phyloP scores from a whole-genome alignment of 148 eudicot species.

The Cornus suecica region DNA sequence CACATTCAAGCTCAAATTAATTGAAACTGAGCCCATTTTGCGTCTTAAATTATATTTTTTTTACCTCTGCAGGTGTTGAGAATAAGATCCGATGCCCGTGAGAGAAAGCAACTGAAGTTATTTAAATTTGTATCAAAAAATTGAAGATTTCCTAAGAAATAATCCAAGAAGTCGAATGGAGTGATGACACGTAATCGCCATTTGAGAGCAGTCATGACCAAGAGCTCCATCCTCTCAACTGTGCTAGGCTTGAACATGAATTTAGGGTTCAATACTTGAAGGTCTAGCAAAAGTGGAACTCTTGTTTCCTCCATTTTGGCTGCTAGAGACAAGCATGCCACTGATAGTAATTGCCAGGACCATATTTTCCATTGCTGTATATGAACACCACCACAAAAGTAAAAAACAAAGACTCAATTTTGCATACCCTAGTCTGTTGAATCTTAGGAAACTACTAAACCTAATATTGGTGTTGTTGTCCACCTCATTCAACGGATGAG shows the following conservation, averaged over 20 bases:
- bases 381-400: not conserved
- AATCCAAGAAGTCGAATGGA: slow-evolving; percentile 13
- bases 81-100: not conserved
- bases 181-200: slow-evolving; percentile 9
- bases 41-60: not conserved
- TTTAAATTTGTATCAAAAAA: not conserved
- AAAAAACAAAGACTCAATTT: not conserved
- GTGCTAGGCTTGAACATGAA: slow-evolving; percentile 11
- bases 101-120: not conserved
- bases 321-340: slow-evolving; percentile 18
- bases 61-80: slow-evolving; percentile 8
- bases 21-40: too few relatives aligned
- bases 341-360: slow-evolving; percentile 13
- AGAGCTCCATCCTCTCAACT: slow-evolving; percentile 14
- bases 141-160: not conserved
- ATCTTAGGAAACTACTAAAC: too few relatives aligned
- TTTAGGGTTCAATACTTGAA: slow-evolving; percentile 9
- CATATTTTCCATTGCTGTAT: slow-evolving; percentile 5
- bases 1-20: too few relatives aligned
- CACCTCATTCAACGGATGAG: too few relatives aligned
- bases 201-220: slow-evolving; percentile 5
- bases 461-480: too few relatives aligned
- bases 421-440: not conserved
- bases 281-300: slow-evolving; percentile 10
- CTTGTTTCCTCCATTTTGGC: slow-evolving; percentile 17